These are phyloP conservation scores for Arachis stenosperma DNA, from an alignment of 306 rosid genomes.

Conservation along the genomic window DNA sequence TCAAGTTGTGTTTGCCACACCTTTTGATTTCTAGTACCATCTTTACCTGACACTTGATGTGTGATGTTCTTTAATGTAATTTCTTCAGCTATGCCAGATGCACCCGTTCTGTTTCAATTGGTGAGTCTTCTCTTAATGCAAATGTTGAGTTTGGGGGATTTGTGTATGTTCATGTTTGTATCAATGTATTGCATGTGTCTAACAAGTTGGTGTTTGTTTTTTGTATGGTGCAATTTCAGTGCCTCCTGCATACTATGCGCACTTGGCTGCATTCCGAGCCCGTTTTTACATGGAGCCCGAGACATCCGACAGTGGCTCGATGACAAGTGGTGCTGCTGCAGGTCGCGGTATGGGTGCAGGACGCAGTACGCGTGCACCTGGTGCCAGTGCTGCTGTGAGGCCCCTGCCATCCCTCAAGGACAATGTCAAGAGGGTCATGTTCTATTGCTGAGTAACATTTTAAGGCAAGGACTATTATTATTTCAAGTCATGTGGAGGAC, in stretches of 20 bases:
- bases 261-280: conserved; percentile 92
- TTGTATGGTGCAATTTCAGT: conserved; percentile 50
- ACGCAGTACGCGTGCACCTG: conserved; percentile 67
- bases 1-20: not conserved
- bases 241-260: conserved; percentile 97
- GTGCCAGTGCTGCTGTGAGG: conserved; percentile 74
- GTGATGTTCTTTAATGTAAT: not conserved
- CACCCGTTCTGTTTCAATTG: conserved; percentile 92
- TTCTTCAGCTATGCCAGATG: conserved; percentile 87
- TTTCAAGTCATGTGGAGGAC: not conserved
- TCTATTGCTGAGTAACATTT: conserved; percentile 59
- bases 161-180: not conserved
- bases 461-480: not conserved
- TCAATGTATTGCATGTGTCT: not conserved
- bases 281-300: conserved; percentile 96
- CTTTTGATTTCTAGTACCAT: not conserved
- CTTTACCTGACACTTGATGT: not conserved
- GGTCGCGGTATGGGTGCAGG: conserved; percentile 64
- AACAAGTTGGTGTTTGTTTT: not conserved
- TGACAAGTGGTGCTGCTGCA: conserved; percentile 72
- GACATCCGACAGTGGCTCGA: conserved; percentile 84
- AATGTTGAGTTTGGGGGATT: not conserved
- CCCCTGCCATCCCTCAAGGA: conserved; percentile 88
- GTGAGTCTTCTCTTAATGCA: conserved; percentile 45
- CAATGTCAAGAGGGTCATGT: conserved; percentile 93